These are phyloP conservation scores for Escallonia rubra DNA, from an alignment of 129 eudicot genomes.

Conservation along the genomic window DNA sequence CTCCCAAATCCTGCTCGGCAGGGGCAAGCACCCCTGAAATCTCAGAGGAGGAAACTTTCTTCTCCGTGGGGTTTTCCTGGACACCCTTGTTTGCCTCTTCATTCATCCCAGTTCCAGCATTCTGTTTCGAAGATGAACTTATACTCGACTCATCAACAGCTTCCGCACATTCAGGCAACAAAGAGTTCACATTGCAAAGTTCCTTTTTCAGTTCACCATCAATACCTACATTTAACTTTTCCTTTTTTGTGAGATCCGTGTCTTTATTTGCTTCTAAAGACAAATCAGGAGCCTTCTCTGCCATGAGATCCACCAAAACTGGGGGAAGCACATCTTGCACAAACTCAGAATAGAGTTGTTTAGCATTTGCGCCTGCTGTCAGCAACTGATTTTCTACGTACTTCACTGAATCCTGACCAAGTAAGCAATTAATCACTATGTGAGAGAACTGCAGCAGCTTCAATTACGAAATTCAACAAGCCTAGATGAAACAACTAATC, in stretches of 20 bases:
- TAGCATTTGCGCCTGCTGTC: neutral
- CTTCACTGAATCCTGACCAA: conserved; percentile 1
- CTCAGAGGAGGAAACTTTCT: too few relatives aligned
- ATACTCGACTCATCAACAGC: neutral
- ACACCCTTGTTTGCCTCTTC: too few relatives aligned
- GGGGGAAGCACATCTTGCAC: conserved; percentile 3
- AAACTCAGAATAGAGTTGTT: conserved; percentile 3
- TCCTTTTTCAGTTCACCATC: neutral
- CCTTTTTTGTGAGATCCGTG: neutral
- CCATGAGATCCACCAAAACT: neutral
- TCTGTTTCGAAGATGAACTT: neutral
- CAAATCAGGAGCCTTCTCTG: neutral
- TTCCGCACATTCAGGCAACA: neutral
- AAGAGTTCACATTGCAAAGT: neutral
- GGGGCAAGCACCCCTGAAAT: too few relatives aligned
- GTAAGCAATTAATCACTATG: neutral
- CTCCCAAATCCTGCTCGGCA: too few relatives aligned
- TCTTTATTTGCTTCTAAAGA: neutral
- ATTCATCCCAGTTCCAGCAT: neutral
- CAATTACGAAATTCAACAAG: too few relatives aligned
- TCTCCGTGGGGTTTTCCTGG: too few relatives aligned
- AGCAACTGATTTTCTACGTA: neutral
- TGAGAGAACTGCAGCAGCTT: neutral
- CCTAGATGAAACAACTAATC: too few relatives aligned
- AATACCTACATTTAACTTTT: neutral